phyloP scores from a whole-genome alignment of 768 basidiomycete genomes.

The Macrolepiota fuliginosa region DNA sequence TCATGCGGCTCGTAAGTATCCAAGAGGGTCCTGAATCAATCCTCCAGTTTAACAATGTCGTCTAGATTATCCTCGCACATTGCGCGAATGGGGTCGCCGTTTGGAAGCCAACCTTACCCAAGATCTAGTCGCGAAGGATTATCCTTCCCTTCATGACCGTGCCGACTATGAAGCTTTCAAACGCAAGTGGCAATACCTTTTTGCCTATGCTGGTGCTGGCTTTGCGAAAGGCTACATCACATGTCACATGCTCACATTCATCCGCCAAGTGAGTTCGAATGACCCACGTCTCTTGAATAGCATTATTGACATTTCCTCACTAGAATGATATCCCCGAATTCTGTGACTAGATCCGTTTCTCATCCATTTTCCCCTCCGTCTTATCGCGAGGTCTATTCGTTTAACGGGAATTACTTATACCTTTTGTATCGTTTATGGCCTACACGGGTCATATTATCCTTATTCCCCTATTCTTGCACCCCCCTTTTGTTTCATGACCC shows the following conservation, averaged over 20 bases:
- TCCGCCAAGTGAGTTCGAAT: slow-evolving; percentile 48
- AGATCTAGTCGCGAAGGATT: slow-evolving; percentile 53
- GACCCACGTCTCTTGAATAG: background rate
- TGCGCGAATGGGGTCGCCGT: slow-evolving; percentile 87
- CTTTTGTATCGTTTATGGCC: background rate
- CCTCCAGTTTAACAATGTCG: background rate
- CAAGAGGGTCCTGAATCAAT: background rate
- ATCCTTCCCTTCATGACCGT: slow-evolving; percentile 55
- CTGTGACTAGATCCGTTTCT: slow-evolving; percentile 39
- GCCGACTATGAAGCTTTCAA: slow-evolving; percentile 68
- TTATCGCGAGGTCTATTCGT: background rate
- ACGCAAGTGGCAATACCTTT: slow-evolving; percentile 82
- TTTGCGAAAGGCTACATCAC: slow-evolving; percentile 81
- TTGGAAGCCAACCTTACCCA: slow-evolving; percentile 65
- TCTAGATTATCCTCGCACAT: slow-evolving; percentile 81
- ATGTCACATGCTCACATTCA: slow-evolving; percentile 80
- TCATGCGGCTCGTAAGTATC: slow-evolving; percentile 66
- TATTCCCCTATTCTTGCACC: slow-evolving; percentile 7
- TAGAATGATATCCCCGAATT: slow-evolving; percentile 49
- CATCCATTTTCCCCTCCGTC: background rate
- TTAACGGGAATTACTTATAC: slow-evolving; percentile 3
- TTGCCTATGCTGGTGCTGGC: slow-evolving; percentile 78
- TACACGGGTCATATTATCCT: background rate
- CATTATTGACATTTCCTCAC: background rate
- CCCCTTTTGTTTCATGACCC: background rate